A percentile compares a stretch with the other conserved stretches of the same genome.
These are phyloP conservation scores for Theobroma grandiflorum DNA, from an alignment of 441 rosid species.

Conservation along the genomic window DNA sequence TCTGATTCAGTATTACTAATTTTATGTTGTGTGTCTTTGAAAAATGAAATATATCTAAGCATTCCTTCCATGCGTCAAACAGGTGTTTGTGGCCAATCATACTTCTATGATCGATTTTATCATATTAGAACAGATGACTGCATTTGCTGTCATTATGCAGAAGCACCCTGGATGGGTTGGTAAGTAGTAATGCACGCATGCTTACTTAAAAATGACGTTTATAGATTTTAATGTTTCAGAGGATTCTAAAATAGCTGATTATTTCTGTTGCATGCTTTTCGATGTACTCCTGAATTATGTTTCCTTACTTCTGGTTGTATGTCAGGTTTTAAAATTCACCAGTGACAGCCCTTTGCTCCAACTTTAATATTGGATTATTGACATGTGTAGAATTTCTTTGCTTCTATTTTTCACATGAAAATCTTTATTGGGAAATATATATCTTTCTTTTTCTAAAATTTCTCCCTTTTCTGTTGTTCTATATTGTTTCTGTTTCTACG, in stretches of 20 bases:
- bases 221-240: background rate
- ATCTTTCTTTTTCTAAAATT: background rate
- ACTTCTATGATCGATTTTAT: conserved; percentile 99
- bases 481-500: background rate
- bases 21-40: background rate
- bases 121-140: conserved; percentile 92
- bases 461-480: background rate
- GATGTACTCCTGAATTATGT: background rate
- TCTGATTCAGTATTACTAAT: background rate
- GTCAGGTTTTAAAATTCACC: background rate
- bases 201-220: background rate
- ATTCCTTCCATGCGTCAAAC: conserved; percentile 37
- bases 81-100: conserved; percentile 98
- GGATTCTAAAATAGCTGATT: background rate
- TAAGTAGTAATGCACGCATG: conserved; percentile 43
- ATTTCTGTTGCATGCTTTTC: background rate
- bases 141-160: conserved; percentile 98
- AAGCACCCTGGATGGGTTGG: conserved; percentile 99
- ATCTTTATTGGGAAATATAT: background rate
- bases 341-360: background rate
- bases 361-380: background rate
- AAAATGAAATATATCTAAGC: conserved; percentile 17
- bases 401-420: background rate
- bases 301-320: background rate
- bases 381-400: background rate